Percentiles rank a stretch among this genome's conserved stretches.
phyloP scores from a whole-genome alignment of 2,329 filamentous ascomycete genomes.

The Exophiala sp. region DNA sequence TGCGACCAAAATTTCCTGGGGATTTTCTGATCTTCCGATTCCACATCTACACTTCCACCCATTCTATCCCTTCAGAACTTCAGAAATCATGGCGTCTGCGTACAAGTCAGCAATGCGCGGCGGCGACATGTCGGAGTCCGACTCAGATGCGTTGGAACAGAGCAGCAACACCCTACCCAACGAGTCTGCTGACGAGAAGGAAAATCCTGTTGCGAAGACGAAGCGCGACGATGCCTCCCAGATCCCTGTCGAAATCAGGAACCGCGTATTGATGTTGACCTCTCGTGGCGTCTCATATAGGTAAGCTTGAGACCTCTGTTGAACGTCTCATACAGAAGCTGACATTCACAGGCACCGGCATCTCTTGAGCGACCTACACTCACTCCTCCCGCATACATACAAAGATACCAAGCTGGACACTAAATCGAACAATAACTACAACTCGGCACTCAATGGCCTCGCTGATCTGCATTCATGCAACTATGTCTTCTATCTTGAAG shows the following conservation, averaged over 20 bases:
- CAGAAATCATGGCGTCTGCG: constrained; percentile 49
- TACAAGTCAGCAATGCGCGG: constrained; percentile 49
- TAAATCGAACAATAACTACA: constrained; percentile 65
- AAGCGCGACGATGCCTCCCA: constrained; percentile 20
- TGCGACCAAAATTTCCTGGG: constrained; percentile 5
- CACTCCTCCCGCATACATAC: constrained; percentile 83
- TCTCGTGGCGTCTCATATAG: constrained; percentile 88
- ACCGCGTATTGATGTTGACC: constrained; percentile 79
- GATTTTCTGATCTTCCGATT: not conserved
- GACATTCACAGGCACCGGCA: constrained; percentile 71
- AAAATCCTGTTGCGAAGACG: constrained; percentile 55
- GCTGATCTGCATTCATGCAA: constrained; percentile 86
- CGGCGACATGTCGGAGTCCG: constrained; percentile 25
- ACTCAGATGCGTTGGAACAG: constrained; percentile 22
- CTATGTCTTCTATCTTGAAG: constrained; percentile 92
- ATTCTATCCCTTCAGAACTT: not conserved
- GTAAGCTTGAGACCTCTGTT: constrained; percentile 44
- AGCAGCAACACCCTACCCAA: constrained; percentile 42
- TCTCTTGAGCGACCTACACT: constrained; percentile 81
- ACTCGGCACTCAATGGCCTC: constrained; percentile 72
- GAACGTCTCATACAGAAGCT: not conserved
- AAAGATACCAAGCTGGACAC: constrained; percentile 97
- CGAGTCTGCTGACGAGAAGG: constrained; percentile 42
- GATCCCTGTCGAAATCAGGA: constrained; percentile 36
- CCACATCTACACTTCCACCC: not conserved